phyloP scores from a whole-genome alignment of 2,329 filamentous ascomycete species.

The Fusarium kyushuense region DNA sequence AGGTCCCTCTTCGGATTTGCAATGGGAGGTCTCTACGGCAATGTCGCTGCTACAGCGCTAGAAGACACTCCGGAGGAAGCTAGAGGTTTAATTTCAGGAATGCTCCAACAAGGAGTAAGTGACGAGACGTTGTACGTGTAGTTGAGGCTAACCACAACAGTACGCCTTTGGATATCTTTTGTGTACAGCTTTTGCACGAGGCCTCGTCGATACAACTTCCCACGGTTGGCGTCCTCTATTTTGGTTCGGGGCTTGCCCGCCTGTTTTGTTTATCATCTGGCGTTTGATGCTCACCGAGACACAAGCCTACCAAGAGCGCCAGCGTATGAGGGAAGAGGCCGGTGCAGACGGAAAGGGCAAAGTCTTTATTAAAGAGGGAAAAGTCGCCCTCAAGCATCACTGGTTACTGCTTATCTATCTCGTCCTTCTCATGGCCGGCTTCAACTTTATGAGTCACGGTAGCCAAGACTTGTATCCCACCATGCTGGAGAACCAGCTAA shows the following conservation, averaged over 20 bases:
- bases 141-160: slow-evolving; percentile 41
- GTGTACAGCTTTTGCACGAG: slow-evolving; percentile 69
- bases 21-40: slow-evolving; percentile 85
- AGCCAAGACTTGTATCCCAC: slow-evolving; percentile 73
- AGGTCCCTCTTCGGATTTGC: slow-evolving; percentile 81
- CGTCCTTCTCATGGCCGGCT: slow-evolving; percentile 88
- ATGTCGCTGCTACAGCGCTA: slow-evolving; percentile 81
- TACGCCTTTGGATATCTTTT: slow-evolving; percentile 76
- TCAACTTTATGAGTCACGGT: slow-evolving; percentile 92
- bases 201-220: slow-evolving; percentile 78
- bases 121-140: fast-evolving
- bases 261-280: slow-evolving; percentile 83
- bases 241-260: slow-evolving; percentile 89
- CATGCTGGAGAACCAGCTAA: slow-evolving; percentile 68
- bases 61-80: slow-evolving; percentile 78
- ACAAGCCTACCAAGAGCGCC: slow-evolving; percentile 74
- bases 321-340: slow-evolving; percentile 67
- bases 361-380: slow-evolving; percentile 80
- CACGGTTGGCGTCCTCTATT: slow-evolving; percentile 87
- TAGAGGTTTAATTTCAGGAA: slow-evolving; percentile 79
- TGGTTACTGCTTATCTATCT: slow-evolving; percentile 86
- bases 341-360: slow-evolving; percentile 52
- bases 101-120: slow-evolving; percentile 76
- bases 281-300: slow-evolving; percentile 85
- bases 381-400: slow-evolving; percentile 80